Conservation (phyloP, 192 early-diverging fungal genomes). For the Coemansia sp. region DNA sequence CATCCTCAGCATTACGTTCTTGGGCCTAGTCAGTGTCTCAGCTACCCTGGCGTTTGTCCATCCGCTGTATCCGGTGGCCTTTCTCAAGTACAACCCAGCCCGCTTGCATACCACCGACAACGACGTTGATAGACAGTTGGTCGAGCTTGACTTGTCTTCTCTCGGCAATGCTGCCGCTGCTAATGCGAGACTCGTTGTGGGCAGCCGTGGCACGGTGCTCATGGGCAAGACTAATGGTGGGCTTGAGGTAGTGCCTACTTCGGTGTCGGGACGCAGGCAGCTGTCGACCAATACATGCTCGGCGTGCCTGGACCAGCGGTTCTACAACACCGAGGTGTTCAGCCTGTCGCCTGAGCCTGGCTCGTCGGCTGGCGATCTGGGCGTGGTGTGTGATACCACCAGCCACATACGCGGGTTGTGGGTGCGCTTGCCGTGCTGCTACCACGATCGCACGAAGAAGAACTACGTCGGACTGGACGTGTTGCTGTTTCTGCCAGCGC, state of each 20-base stretch:
- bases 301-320: constrained; percentile 18
- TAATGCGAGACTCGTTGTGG: constrained; percentile 6
- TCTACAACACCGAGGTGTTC: constrained; percentile 27
- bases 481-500: constrained; percentile 16
- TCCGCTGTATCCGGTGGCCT: constrained; percentile 58
- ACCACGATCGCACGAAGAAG: background rate
- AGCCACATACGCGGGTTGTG: constrained; percentile 12
- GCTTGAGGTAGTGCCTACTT: background rate
- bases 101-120: background rate
- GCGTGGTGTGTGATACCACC: constrained; percentile 9
- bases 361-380: background rate
- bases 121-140: background rate
- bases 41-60: constrained; percentile 79
- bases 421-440: constrained; percentile 10
- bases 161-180: background rate
- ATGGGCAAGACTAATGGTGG: background rate
- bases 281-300: constrained; percentile 15
- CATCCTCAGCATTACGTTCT: constrained; percentile 82
- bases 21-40: constrained; percentile 73
- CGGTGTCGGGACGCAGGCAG: constrained; percentile 16
- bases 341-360: constrained; percentile 1
- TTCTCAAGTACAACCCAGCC: constrained; percentile 32
- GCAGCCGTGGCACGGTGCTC: constrained; percentile 14
- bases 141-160: background rate
- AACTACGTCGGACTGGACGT: constrained; percentile 18